A percentile compares a stretch with the other conserved stretches of the same genome.
These are phyloP conservation scores for Penstemon davidsonii DNA, from an alignment of 257 asterid species.

Conservation along the genomic window DNA sequence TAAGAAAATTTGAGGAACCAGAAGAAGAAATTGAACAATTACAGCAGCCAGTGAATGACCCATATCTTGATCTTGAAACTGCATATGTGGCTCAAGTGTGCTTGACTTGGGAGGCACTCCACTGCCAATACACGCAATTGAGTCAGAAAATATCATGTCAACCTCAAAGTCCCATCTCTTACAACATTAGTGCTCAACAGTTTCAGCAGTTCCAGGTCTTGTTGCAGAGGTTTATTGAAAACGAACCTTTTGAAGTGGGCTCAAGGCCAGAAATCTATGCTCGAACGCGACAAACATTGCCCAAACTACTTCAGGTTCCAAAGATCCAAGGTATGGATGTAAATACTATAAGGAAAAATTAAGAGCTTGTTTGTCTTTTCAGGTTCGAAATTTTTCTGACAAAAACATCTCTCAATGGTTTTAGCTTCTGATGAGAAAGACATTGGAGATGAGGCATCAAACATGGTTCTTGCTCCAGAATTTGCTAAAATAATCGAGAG, in stretches of 20 bases:
- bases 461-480: slow-evolving; percentile 57
- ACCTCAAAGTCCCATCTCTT: slow-evolving; percentile 55
- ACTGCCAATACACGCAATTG: slow-evolving; percentile 84
- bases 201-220: slow-evolving; percentile 91
- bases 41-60: slow-evolving; percentile 61
- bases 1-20: slow-evolving; percentile 60
- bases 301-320: slow-evolving; percentile 89
- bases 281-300: slow-evolving; percentile 66
- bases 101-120: slow-evolving; percentile 97
- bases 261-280: slow-evolving; percentile 77
- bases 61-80: slow-evolving; percentile 73
- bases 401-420: slow-evolving; percentile 19
- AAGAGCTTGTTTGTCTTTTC: not conserved
- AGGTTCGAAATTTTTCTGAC: not conserved
- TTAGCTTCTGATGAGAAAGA: slow-evolving; percentile 64
- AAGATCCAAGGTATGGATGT: slow-evolving; percentile 67
- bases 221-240: slow-evolving; percentile 86
- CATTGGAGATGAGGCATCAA: slow-evolving; percentile 48
- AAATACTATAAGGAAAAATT: not conserved
- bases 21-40: slow-evolving; percentile 78
- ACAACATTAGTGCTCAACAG: slow-evolving; percentile 86
- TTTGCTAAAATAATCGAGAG: slow-evolving; percentile 64
- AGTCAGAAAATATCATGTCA: slow-evolving; percentile 66
- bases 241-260: slow-evolving; percentile 91
- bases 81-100: slow-evolving; percentile 87